Evolutionary conservation across 2,329 filamentous ascomycete species (phyloP).

Genomic region (Leptodontidium sp.): DNA sequence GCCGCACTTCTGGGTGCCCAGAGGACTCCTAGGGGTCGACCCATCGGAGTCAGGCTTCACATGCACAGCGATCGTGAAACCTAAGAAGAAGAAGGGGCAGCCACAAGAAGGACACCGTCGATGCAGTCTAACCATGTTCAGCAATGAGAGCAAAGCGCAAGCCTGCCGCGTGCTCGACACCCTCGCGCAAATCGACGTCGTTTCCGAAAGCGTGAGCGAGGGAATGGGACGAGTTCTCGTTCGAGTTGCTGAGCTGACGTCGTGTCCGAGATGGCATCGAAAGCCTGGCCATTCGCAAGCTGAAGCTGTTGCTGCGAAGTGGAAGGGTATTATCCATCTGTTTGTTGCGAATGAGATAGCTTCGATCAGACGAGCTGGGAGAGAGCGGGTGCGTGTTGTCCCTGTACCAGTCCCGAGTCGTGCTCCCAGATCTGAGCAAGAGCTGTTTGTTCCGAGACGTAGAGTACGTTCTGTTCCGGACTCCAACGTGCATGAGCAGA

Average conservation of each 20-base stretch:
- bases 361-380: neutral
- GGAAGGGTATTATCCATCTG: neutral
- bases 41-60: neutral
- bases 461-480: neutral
- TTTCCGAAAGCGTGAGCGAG: neutral
- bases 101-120: neutral
- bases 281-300: neutral
- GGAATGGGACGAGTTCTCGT: neutral
- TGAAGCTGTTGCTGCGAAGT: neutral
- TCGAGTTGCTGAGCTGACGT: neutral
- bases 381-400: neutral
- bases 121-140: neutral
- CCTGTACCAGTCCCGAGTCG: neutral
- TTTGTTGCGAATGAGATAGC: neutral
- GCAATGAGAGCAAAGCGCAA: neutral
- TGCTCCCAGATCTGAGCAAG: neutral
- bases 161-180: neutral
- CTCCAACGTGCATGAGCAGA: neutral
- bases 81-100: neutral
- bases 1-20: constrained; percentile 1
- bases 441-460: neutral
- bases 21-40: neutral
- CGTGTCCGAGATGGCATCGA: constrained; percentile 1
- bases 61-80: neutral
- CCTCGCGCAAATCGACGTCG: constrained; percentile 6